A percentile compares a stretch with the other conserved stretches of the same genome.
Evolutionary conservation across 148 eudicot species (phyloP).

Genomic region (Cornus controversa): DNA sequence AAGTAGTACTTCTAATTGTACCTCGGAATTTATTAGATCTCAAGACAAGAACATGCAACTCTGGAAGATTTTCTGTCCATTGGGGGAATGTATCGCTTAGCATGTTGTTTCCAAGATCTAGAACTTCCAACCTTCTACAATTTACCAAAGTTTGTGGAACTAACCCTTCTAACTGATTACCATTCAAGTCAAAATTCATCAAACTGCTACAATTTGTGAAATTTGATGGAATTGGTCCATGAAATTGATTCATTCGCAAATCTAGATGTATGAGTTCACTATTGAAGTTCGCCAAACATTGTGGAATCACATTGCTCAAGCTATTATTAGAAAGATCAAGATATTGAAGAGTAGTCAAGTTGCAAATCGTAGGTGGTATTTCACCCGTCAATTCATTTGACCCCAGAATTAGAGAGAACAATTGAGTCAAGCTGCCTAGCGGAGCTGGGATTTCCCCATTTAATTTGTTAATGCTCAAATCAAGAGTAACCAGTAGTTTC

Average conservation of each 20-base stretch:
- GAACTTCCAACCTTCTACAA: constrained; percentile 21
- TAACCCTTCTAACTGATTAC: constrained; percentile 27
- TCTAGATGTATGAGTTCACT: constrained; percentile 10
- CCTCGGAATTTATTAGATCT: constrained; percentile 12
- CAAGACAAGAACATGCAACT: constrained; percentile 18
- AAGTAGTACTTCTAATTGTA: neutral
- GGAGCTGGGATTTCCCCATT: constrained; percentile 33
- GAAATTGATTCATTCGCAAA: constrained; percentile 14
- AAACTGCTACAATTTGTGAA: neutral
- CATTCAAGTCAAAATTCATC: constrained; percentile 10
- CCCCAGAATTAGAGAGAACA: constrained; percentile 32
- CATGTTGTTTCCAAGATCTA: constrained; percentile 31
- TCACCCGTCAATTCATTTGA: constrained; percentile 42
- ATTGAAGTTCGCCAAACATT: constrained; percentile 7
- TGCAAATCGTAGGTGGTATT: constrained; percentile 33
- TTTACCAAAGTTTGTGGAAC: constrained; percentile 32
- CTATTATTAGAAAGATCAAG: constrained; percentile 29
- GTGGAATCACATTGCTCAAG: constrained; percentile 28
- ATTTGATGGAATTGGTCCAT: constrained; percentile 15
- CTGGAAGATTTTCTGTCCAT: constrained; percentile 7
- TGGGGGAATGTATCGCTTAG: constrained; percentile 19
- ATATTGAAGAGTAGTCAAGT: constrained; percentile 5
- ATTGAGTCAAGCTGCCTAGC: constrained; percentile 38
- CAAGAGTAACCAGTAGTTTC: no score
- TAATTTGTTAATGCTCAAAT: no score